phyloP scores from a whole-genome alignment of 148 eudicot genomes.

The Camellia lanceoleosa region DNA sequence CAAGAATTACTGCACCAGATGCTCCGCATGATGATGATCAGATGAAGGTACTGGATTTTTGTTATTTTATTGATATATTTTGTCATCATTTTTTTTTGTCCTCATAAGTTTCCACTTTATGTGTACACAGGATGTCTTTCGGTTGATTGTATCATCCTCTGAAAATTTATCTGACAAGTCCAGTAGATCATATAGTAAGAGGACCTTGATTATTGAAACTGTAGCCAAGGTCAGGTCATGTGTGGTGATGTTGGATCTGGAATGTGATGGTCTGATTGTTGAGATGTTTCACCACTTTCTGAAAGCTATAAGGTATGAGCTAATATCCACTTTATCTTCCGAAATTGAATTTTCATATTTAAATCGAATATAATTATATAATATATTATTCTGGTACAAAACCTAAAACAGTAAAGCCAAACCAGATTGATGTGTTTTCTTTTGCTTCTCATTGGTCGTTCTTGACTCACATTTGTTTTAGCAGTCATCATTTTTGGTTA shows the following conservation, averaged over 20 bases:
- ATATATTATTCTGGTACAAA: too few species aligned
- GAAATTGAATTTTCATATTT: neutral
- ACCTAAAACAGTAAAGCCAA: neutral
- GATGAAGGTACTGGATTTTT: slow-evolving; percentile 67
- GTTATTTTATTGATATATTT: neutral
- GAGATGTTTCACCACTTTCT: slow-evolving; percentile 88
- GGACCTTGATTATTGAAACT: slow-evolving; percentile 77
- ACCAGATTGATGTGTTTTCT: slow-evolving; percentile 5
- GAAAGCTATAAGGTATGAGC: slow-evolving; percentile 59
- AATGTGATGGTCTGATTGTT: slow-evolving; percentile 68
- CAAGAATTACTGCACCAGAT: slow-evolving; percentile 97
- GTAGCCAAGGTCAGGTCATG: slow-evolving; percentile 93
- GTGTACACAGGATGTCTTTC: slow-evolving; percentile 64
- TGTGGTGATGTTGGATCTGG: slow-evolving; percentile 95
- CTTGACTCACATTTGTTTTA: neutral
- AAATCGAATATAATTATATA: too few species aligned
- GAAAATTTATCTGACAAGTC: slow-evolving; percentile 65
- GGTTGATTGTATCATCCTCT: slow-evolving; percentile 82
- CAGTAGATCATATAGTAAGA: slow-evolving; percentile 57
- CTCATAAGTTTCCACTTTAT: neutral
- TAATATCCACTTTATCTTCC: neutral
- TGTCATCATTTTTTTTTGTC: neutral
- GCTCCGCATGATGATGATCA: slow-evolving; percentile 85
- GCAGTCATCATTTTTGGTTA: neutral
- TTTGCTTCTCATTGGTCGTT: neutral